These are phyloP conservation scores for Ambispora gerdemannii DNA, from an alignment of 192 early-diverging fungal genomes.

Conservation along the genomic window DNA sequence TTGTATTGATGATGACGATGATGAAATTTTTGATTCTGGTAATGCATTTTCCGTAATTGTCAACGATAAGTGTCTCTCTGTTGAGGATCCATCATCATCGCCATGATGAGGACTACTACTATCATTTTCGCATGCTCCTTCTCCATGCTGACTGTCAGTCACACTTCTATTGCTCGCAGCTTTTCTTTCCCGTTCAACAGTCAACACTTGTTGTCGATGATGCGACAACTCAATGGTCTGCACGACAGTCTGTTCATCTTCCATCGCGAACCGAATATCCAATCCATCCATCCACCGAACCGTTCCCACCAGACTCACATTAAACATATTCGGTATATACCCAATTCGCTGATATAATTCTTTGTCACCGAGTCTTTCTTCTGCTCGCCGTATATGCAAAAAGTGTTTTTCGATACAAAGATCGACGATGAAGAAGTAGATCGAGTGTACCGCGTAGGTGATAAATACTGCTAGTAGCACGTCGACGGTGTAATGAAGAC, in stretches of 20 bases:
- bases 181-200: too few species aligned
- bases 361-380: constrained; percentile 35
- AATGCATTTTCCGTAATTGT: too few species aligned
- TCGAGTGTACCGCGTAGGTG: constrained; percentile 51
- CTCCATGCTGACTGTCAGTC: too few species aligned
- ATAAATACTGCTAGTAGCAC: constrained; percentile 48
- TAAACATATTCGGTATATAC: constrained; percentile 43
- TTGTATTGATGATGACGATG: too few species aligned
- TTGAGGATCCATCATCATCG: too few species aligned
- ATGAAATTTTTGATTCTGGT: too few species aligned
- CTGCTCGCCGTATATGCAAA: constrained; percentile 21
- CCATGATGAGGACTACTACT: too few species aligned
- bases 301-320: constrained; percentile 37
- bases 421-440: constrained; percentile 52
- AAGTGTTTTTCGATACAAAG: constrained; percentile 44
- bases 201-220: not conserved
- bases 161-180: too few species aligned
- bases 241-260: not conserved
- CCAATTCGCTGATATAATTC: constrained; percentile 40
- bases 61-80: too few species aligned
- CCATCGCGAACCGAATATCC: constrained; percentile 33
- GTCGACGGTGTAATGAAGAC: constrained; percentile 44
- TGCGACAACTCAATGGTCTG: not conserved
- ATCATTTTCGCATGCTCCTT: too few species aligned
- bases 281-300: constrained; percentile 45